Evolutionary conservation across 2,329 filamentous ascomycete genomes (phyloP).

Genomic region (Colletotrichum godetiae): DNA sequence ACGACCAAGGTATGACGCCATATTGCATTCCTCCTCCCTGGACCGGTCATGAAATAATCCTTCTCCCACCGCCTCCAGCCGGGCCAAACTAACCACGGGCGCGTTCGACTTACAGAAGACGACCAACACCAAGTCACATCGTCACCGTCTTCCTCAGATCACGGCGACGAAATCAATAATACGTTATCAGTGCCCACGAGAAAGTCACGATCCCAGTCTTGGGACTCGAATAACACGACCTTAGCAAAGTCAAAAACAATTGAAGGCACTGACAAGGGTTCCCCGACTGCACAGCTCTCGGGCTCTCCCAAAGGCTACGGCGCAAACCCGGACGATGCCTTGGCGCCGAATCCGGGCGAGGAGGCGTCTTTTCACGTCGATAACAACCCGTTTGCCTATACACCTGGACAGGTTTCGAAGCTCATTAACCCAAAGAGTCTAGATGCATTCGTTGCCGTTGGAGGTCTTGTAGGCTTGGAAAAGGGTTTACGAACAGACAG

Average conservation of each 20-base stretch:
- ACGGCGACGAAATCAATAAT: conserved; percentile 33
- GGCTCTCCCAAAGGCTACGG: conserved; percentile 34
- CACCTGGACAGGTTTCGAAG: conserved; percentile 64
- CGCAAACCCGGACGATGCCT: conserved; percentile 42
- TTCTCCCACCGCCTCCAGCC: not conserved
- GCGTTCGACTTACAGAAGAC: conserved; percentile 14
- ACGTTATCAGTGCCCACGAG: conserved; percentile 36
- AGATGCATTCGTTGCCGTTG: conserved; percentile 60
- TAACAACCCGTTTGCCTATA: conserved; percentile 67
- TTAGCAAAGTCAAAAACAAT: conserved; percentile 32
- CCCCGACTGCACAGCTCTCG: conserved; percentile 11
- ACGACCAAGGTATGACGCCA: conserved; percentile 35
- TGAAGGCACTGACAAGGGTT: conserved; percentile 29
- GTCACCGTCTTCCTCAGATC: conserved; percentile 25
- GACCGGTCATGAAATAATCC: conserved; percentile 1
- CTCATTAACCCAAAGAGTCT: conserved; percentile 63
- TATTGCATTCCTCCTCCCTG: conserved; percentile 19
- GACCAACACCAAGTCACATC: conserved; percentile 3
- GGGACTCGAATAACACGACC: conserved; percentile 35
- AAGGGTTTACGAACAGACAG: conserved; percentile 62
- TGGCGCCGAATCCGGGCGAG: conserved; percentile 63
- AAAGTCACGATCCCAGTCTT: conserved; percentile 35
- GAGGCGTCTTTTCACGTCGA: conserved; percentile 77
- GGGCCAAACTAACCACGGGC: conserved; percentile 13
- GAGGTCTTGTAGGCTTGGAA: conserved; percentile 63